Conservation (phyloP, 2,329 filamentous ascomycete species). For the Gnomoniopsis smithogilvyi region DNA sequence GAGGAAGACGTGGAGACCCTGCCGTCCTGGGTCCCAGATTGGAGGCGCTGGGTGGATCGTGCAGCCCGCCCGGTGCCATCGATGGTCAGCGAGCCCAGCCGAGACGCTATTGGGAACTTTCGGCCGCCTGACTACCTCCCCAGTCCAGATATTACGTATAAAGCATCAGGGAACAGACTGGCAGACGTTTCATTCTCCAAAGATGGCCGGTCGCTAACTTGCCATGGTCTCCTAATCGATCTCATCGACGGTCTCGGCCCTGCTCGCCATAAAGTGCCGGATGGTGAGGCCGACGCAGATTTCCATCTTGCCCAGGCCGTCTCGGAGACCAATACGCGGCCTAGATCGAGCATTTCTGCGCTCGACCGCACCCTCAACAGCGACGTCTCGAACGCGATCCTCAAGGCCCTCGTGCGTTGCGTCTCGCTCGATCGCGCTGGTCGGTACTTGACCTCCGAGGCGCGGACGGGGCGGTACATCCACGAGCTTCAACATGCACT, state of each 20-base stretch:
- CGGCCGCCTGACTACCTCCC: background rate
- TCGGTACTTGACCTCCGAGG: background rate
- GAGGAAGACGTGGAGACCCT: background rate
- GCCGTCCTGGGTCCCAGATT: background rate
- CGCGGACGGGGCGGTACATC: background rate
- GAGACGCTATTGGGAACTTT: constrained; percentile 1
- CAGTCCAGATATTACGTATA: background rate
- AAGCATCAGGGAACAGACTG: background rate
- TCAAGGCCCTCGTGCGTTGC: background rate
- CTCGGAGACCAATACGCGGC: background rate
- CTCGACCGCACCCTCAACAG: background rate
- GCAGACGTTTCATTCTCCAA: background rate
- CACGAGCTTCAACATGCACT: background rate
- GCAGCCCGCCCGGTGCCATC: constrained; percentile 11
- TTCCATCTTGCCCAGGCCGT: background rate
- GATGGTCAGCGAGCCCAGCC: constrained; percentile 19
- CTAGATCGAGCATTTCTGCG: background rate
- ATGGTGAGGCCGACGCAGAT: background rate
- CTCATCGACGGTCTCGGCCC: background rate
- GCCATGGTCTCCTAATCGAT: background rate
- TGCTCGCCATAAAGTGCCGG: background rate
- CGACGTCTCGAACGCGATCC: background rate
- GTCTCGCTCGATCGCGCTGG: background rate
- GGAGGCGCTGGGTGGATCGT: background rate
- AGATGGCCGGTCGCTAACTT: background rate